A percentile compares a stretch with the other conserved stretches of the same genome.
These are phyloP conservation scores for Erodium moschatum DNA, from an alignment of 441 rosid species.

Conservation along the genomic window DNA sequence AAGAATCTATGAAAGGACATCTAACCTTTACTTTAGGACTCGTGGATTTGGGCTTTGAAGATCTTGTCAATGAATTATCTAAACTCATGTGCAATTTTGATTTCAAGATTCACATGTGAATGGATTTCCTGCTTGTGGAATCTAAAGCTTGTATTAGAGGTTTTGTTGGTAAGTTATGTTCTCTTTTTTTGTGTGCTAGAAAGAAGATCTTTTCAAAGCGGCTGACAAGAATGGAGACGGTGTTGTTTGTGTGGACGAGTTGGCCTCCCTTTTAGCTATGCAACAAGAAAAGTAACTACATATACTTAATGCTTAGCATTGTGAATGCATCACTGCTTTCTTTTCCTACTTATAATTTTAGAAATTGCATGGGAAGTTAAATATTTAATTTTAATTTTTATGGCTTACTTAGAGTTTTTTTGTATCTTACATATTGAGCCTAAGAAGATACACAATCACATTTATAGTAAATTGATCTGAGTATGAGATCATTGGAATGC, in stretches of 20 bases:
- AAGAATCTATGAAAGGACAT: not conserved
- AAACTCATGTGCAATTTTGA: slow-evolving; percentile 6
- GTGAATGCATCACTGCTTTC: slow-evolving; percentile 13
- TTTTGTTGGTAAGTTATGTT: slow-evolving; percentile 3
- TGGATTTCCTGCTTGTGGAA: not conserved
- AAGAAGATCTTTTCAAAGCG: slow-evolving; percentile 75
- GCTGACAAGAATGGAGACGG: slow-evolving; percentile 81
- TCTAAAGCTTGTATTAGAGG: not conserved
- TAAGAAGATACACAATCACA: not conserved
- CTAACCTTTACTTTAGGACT: slow-evolving; percentile 3
- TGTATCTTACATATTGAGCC: not conserved
- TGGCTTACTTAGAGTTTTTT: not conserved
- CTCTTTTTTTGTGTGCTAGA: slow-evolving; percentile 43
- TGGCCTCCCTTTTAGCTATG: slow-evolving; percentile 72
- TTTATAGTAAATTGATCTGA: not conserved
- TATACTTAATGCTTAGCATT: slow-evolving; percentile 17
- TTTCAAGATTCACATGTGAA: not conserved
- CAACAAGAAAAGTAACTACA: slow-evolving; percentile 77
- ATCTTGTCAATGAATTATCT: not conserved
- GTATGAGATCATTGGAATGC: not conserved
- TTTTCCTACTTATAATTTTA: not conserved
- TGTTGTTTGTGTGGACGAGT: slow-evolving; percentile 79
- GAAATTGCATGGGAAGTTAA: not conserved
- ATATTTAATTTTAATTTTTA: slow-evolving; percentile 1
- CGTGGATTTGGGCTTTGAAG: slow-evolving; percentile 6